These are phyloP conservation scores for Cyberlindnera euphorbiiphila DNA, from an alignment of 805 yeast genomes.

Conservation along the genomic window DNA sequence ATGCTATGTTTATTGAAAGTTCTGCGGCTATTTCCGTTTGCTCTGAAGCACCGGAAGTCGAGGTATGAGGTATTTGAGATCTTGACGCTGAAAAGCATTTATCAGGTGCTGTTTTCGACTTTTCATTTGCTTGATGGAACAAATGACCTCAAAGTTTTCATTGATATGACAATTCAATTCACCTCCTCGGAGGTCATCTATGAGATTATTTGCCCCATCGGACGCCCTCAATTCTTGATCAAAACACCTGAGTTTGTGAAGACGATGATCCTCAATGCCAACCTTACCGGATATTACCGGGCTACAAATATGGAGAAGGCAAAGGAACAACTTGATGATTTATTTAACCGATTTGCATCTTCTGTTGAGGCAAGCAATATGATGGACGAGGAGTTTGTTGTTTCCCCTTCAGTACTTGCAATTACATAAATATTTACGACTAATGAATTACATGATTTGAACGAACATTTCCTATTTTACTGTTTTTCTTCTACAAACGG, in stretches of 20 bases:
- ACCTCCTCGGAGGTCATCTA: conserved; percentile 11
- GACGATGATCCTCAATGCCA: conserved; percentile 16
- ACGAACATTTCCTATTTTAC: not conserved
- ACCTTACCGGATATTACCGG: conserved; percentile 11
- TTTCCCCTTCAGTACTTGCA: not conserved
- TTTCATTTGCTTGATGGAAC: conserved; percentile 19
- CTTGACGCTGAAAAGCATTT: conserved; percentile 15
- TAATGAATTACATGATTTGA: not conserved
- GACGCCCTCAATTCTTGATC: conserved; percentile 14
- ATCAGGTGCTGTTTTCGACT: conserved; percentile 8
- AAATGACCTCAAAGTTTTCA: conserved; percentile 13
- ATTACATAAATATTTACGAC: not conserved
- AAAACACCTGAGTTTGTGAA: conserved; percentile 17
- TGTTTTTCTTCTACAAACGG: not conserved
- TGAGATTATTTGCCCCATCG: conserved; percentile 7
- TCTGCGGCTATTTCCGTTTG: conserved; percentile 15
- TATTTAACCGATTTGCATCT: conserved; percentile 12
- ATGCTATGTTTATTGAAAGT: conserved; percentile 18
- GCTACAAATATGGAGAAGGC: not conserved
- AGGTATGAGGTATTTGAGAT: conserved; percentile 17
- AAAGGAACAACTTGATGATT: conserved; percentile 4
- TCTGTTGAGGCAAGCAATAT: conserved; percentile 7
- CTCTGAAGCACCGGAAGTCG: conserved; percentile 16
- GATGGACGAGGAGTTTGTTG: conserved; percentile 2
- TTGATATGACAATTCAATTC: conserved; percentile 13